A percentile compares a stretch with the other conserved stretches of the same genome.
Conservation (phyloP, 2,329 filamentous ascomycete species). For the Diaporthe citriasiana region DNA sequence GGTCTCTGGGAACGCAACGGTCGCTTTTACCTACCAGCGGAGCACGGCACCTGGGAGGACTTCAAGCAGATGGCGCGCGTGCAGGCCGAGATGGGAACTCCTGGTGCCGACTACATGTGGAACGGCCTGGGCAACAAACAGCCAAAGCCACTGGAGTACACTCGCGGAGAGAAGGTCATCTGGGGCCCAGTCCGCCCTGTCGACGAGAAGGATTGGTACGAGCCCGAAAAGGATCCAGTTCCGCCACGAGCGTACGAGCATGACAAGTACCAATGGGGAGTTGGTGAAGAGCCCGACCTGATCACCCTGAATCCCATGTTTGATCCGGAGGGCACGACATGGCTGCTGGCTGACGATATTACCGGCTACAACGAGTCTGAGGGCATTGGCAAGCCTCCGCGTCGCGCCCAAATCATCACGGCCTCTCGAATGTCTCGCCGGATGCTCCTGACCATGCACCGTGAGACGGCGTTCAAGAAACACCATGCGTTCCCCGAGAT, state of each 20-base stretch:
- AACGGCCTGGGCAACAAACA: conserved; percentile 60
- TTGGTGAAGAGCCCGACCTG: conserved; percentile 90
- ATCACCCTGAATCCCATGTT: conserved; percentile 95
- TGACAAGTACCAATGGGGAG: conserved; percentile 88
- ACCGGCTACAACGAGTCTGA: conserved; percentile 82
- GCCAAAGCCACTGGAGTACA: conserved; percentile 53
- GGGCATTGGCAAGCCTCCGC: conserved; percentile 71
- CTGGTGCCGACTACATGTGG: conserved; percentile 78
- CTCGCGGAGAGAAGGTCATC: conserved; percentile 72
- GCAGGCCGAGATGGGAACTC: conserved; percentile 78
- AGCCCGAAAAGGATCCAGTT: conserved; percentile 78
- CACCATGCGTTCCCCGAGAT: conserved; percentile 96
- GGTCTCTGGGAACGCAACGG: conserved; percentile 85
- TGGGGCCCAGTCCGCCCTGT: conserved; percentile 87
- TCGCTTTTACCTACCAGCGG: conserved; percentile 82
- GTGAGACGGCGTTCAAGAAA: conserved; percentile 85
- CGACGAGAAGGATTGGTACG: conserved; percentile 78
- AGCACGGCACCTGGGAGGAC: conserved; percentile 84
- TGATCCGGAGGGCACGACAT: conserved; percentile 88
- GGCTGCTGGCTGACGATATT: conserved; percentile 85
- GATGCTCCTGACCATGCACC: conserved; percentile 89
- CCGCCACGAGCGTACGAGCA: conserved; percentile 82
- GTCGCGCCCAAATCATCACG: conserved; percentile 90
- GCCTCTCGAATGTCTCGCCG: conserved; percentile 85
- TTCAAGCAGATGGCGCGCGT: conserved; percentile 84